A percentile compares a stretch with the other conserved stretches of the same genome.
phyloP scores from a whole-genome alignment of 208 protist species.

The Leishmania major region DNA sequence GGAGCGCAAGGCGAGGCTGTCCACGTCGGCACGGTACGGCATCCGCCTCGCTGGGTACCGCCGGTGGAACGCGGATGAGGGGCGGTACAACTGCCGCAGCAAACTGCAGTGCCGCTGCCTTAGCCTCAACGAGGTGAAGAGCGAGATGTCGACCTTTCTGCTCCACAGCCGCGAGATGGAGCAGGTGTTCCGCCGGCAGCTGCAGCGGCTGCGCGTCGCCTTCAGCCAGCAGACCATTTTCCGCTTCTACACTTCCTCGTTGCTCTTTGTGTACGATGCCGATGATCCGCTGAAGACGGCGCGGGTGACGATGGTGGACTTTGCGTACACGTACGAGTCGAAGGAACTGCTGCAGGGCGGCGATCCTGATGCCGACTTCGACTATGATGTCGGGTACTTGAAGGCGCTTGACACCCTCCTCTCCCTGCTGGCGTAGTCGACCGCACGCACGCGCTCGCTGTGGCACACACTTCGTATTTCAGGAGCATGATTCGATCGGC shows the following conservation, averaged over 20 bases:
- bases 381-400: constrained; percentile 79
- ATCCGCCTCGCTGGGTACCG: constrained; percentile 82
- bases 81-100: constrained; percentile 49
- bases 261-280: constrained; percentile 89
- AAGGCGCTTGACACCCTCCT: constrained; percentile 77
- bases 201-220: constrained; percentile 51
- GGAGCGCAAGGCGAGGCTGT: constrained; percentile 56
- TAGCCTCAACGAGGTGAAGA: constrained; percentile 51
- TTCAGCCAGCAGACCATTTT: constrained; percentile 71
- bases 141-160: constrained; percentile 53
- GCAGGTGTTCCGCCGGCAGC: constrained; percentile 42
- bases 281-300: constrained; percentile 57
- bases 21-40: constrained; percentile 74
- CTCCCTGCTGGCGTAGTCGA: constrained; percentile 41
- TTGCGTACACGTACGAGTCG: constrained; percentile 87
- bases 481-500: neutral
- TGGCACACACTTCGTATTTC: neutral
- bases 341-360: constrained; percentile 59
- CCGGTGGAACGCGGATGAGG: constrained; percentile 54
- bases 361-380: constrained; percentile 61
- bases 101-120: constrained; percentile 68
- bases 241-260: constrained; percentile 87
- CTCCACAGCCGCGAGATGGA: constrained; percentile 26
- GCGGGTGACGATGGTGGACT: constrained; percentile 89
- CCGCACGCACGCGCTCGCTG: neutral